Percentiles rank a stretch among this genome's conserved stretches.
These are phyloP conservation scores for Yarrowia galli DNA, from an alignment of 1,139 yeast species.

Conservation along the genomic window DNA sequence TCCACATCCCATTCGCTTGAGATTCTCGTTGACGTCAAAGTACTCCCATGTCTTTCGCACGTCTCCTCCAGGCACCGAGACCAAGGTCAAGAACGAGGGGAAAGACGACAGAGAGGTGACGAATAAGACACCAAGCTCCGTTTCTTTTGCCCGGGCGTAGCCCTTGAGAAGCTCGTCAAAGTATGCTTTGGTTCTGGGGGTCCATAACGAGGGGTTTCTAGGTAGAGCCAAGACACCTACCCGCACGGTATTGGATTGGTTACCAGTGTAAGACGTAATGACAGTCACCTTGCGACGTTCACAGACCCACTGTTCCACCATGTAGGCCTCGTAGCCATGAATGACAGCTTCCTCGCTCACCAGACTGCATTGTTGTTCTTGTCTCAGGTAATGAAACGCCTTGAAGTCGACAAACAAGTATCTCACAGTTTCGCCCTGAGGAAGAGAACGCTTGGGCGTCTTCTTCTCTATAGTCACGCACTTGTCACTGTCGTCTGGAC, in stretches of 20 bases:
- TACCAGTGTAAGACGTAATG: conserved; percentile 86
- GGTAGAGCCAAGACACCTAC: conserved; percentile 70
- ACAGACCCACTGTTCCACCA: conserved; percentile 94
- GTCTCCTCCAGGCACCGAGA: conserved; percentile 74
- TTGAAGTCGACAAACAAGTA: conserved; percentile 37
- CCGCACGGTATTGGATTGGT: conserved; percentile 64
- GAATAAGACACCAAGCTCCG: conserved; percentile 65
- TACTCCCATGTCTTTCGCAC: conserved; percentile 56
- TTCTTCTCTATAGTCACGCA: background rate
- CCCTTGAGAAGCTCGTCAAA: conserved; percentile 69
- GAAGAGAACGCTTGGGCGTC: background rate
- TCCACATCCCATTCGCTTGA: conserved; percentile 79
- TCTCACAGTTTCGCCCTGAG: conserved; percentile 26
- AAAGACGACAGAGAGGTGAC: conserved; percentile 82
- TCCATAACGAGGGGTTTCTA: conserved; percentile 63
- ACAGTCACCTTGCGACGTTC: conserved; percentile 71
- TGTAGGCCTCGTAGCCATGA: conserved; percentile 80
- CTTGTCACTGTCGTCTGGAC: conserved; percentile 34
- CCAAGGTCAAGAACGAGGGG: conserved; percentile 74
- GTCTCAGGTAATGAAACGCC: conserved; percentile 25
- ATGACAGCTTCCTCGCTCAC: conserved; percentile 43
- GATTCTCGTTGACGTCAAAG: conserved; percentile 76
- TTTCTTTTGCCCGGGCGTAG: conserved; percentile 64
- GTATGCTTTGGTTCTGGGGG: conserved; percentile 62
- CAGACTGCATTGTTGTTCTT: conserved; percentile 29